These are phyloP conservation scores for Gracilariopsis chorda DNA, from an alignment of 23 red algal genomes.

Conservation along the genomic window DNA sequence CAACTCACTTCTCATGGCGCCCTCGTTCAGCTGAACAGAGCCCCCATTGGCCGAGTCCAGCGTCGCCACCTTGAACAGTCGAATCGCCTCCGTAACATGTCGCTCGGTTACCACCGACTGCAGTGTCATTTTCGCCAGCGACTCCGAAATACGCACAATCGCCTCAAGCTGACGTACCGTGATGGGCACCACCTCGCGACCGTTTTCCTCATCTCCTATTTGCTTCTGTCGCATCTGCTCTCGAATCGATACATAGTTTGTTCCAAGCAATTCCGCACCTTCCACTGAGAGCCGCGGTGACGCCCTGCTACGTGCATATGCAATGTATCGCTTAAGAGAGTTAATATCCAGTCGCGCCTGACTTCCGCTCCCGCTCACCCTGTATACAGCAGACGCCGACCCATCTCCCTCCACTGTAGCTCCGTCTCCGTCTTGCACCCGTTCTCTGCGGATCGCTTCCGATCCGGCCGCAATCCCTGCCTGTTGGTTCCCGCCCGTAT, in stretches of 20 bases:
- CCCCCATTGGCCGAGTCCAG: conserved; percentile 80
- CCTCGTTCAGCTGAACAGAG: conserved; percentile 64
- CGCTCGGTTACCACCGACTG: conserved; percentile 56
- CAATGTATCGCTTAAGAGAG: conserved; percentile 93
- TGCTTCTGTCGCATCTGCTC: conserved; percentile 78
- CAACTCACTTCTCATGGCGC: conserved; percentile 70
- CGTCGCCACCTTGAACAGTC: conserved; percentile 96
- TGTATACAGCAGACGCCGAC: neutral
- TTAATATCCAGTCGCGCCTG: conserved; percentile 77
- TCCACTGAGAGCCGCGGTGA: conserved; percentile 88
- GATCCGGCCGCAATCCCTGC: neutral
- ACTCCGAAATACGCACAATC: conserved; percentile 90
- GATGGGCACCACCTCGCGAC: conserved; percentile 78
- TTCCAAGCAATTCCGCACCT: conserved; percentile 89
- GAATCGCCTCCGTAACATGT: conserved; percentile 89
- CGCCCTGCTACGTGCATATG: conserved; percentile 79
- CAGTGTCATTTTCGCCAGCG: conserved; percentile 96
- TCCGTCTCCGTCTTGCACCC: neutral
- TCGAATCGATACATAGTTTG: conserved; percentile 94
- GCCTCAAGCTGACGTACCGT: conserved; percentile 96
- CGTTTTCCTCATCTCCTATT: conserved; percentile 48
- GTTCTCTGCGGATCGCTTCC: neutral
- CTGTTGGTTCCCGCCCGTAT: neutral
- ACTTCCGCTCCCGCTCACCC: conserved; percentile 32
- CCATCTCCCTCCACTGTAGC: neutral